Evolutionary conservation across 1,284 basidiomycete species (phyloP).

Genomic region (Gomphus sp.): DNA sequence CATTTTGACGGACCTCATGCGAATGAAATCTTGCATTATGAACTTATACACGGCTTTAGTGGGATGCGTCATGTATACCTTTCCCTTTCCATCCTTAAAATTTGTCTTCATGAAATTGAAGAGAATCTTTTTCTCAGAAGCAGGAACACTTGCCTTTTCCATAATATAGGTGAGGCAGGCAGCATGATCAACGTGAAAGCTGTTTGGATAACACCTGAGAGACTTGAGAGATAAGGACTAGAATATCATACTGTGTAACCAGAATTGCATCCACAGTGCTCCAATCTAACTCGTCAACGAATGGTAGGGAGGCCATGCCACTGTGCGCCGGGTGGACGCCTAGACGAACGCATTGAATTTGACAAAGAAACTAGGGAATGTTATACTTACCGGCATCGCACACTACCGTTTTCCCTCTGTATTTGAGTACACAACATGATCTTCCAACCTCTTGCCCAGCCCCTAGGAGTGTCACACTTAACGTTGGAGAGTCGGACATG

Average conservation of each 20-base stretch:
- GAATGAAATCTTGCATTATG: constrained; percentile 98
- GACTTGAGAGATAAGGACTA: constrained; percentile 1
- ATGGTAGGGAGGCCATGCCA: constrained; percentile 92
- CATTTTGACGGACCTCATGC: constrained; percentile 63
- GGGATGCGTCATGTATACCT: constrained; percentile 99
- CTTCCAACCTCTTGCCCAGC: constrained; percentile 97
- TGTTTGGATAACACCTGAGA: constrained; percentile 23
- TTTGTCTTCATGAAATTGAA: constrained; percentile 60
- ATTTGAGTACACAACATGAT: constrained; percentile 94
- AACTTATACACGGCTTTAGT: constrained; percentile 98
- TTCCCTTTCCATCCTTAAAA: constrained; percentile 89
- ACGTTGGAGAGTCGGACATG: constrained; percentile 53
- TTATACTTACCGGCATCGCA: constrained; percentile 72
- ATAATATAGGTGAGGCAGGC: constrained; percentile 96
- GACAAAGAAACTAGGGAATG: not conserved
- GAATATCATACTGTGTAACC: constrained; percentile 72
- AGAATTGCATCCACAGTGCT: constrained; percentile 94
- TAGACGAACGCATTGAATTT: not conserved
- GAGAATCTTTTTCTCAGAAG: not conserved
- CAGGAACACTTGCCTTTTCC: constrained; percentile 68
- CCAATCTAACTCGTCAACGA: constrained; percentile 98
- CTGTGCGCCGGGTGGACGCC: constrained; percentile 89
- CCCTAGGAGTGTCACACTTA: constrained; percentile 86
- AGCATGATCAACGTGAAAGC: constrained; percentile 97
- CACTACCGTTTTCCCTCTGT: constrained; percentile 88